Percentiles rank a stretch among this genome's conserved stretches.
Conservation (phyloP, 2,329 filamentous ascomycete species). For the Thermomyces lanuginosus region DNA sequence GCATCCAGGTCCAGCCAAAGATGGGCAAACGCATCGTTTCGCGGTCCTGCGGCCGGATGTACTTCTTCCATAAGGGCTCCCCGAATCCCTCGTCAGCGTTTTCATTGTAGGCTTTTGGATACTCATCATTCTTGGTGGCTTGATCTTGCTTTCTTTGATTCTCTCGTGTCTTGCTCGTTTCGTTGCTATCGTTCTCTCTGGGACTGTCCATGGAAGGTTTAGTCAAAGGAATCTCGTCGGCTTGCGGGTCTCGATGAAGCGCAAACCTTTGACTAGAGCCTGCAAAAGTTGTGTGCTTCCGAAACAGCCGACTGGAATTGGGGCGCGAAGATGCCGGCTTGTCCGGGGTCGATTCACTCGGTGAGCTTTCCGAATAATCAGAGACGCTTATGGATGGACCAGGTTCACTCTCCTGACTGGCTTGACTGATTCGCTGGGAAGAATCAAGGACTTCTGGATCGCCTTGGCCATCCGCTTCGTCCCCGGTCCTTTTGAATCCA, state of each 20-base stretch:
- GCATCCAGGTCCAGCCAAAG: constrained; percentile 51
- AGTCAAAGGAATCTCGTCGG: constrained; percentile 23
- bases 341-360: background rate
- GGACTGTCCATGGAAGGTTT: too few species aligned
- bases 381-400: constrained; percentile 2
- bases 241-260: constrained; percentile 11
- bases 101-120: constrained; percentile 47
- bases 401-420: constrained; percentile 4
- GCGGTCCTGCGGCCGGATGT: constrained; percentile 63
- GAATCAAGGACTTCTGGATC: constrained; percentile 2
- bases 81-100: constrained; percentile 46
- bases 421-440: constrained; percentile 4
- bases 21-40: constrained; percentile 66
- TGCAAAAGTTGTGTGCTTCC: constrained; percentile 18
- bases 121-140: constrained; percentile 23
- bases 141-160: constrained; percentile 12
- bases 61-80: constrained; percentile 63
- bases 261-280: constrained; percentile 12
- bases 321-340: constrained; percentile 1
- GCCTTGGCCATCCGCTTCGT: constrained; percentile 5
- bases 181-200: constrained; percentile 1
- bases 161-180: constrained; percentile 6
- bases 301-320: constrained; percentile 12
- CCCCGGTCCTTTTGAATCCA: constrained; percentile 25
- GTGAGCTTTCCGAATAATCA: background rate